Conservation (phyloP, 306 rosid species). For the Glycine soja region DNA sequence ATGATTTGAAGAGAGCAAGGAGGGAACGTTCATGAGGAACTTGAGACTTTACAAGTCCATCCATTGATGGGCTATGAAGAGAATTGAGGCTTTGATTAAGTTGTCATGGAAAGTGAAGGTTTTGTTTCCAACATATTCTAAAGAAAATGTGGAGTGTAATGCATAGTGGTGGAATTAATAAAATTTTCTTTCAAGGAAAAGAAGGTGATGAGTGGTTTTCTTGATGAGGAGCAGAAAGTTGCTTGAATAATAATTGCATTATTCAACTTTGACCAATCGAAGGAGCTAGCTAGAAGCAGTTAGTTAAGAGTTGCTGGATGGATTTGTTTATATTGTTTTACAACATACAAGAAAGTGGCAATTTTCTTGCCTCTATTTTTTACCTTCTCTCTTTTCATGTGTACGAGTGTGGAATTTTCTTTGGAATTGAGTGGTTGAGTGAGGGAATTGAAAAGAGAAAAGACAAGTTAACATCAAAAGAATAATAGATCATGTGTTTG, state of each 20-base stretch:
- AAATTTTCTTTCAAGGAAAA: conserved; percentile 18
- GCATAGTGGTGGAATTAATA: conserved; percentile 7
- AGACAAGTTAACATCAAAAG: conserved; percentile 40
- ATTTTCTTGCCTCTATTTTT: not conserved
- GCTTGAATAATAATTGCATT: conserved; percentile 21
- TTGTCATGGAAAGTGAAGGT: not conserved
- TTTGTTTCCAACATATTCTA: conserved; percentile 23
- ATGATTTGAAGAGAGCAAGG: conserved; percentile 47
- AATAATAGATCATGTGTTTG: conserved; percentile 45
- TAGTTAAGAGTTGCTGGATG: conserved; percentile 26
- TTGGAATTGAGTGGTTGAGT: too few species aligned
- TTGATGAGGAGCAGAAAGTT: conserved; percentile 5
- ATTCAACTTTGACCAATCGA: conserved; percentile 33
- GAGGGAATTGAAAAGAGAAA: conserved; percentile 28
- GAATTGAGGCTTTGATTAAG: conserved; percentile 28
- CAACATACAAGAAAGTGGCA: conserved; percentile 27
- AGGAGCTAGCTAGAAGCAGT: conserved; percentile 34
- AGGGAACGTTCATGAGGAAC: conserved; percentile 43
- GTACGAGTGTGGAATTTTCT: not conserved
- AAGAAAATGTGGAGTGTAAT: conserved; percentile 41
- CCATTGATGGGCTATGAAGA: conserved; percentile 56
- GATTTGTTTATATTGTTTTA: conserved; percentile 45
- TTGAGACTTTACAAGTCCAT: conserved; percentile 43
- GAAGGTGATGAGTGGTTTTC: conserved; percentile 40
- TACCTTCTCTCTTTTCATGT: conserved; percentile 18